Evolutionary conservation across 108 stramenopile genomes (phyloP).

Genomic region (Fragilariopsis cylindrus): DNA sequence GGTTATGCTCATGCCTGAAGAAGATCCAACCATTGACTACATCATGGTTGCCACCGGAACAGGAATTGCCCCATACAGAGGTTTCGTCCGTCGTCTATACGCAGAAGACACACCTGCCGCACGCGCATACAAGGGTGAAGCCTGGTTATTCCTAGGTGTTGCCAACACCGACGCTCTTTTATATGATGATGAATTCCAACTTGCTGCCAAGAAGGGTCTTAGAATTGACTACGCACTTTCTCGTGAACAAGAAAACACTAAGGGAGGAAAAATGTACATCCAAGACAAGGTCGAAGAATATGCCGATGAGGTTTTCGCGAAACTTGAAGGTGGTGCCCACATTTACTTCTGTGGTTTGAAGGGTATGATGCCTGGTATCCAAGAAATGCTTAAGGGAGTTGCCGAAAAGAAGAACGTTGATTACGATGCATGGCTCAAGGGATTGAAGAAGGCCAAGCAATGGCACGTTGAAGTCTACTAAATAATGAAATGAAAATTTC

Average conservation of each 20-base stretch:
- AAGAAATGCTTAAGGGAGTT: constrained; percentile 90
- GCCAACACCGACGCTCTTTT: constrained; percentile 93
- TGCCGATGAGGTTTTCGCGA: constrained; percentile 91
- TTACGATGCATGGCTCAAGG: constrained; percentile 86
- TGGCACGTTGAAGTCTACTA: constrained; percentile 93
- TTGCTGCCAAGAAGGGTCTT: constrained; percentile 87
- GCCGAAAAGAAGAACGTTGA: constrained; percentile 81
- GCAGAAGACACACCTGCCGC: constrained; percentile 90
- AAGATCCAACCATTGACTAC: constrained; percentile 89
- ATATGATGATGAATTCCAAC: constrained; percentile 96
- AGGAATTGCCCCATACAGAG: constrained; percentile 97
- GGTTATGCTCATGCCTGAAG: constrained; percentile 97
- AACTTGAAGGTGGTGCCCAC: constrained; percentile 91
- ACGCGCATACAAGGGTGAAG: constrained; percentile 89
- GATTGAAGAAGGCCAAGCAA: constrained; percentile 87
- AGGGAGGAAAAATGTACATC: constrained; percentile 98
- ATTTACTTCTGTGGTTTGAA: constrained; percentile 98
- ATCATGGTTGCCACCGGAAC: constrained; percentile 99
- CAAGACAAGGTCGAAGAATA: constrained; percentile 98
- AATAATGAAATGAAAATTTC: neutral
- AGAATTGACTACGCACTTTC: constrained; percentile 95
- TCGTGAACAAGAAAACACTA: constrained; percentile 92
- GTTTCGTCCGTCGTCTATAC: constrained; percentile 96
- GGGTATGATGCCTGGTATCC: constrained; percentile 98
- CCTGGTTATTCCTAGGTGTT: constrained; percentile 98